Conservation (phyloP, 1,139 yeast species). For the Lodderomyces oxycetoniae region DNA sequence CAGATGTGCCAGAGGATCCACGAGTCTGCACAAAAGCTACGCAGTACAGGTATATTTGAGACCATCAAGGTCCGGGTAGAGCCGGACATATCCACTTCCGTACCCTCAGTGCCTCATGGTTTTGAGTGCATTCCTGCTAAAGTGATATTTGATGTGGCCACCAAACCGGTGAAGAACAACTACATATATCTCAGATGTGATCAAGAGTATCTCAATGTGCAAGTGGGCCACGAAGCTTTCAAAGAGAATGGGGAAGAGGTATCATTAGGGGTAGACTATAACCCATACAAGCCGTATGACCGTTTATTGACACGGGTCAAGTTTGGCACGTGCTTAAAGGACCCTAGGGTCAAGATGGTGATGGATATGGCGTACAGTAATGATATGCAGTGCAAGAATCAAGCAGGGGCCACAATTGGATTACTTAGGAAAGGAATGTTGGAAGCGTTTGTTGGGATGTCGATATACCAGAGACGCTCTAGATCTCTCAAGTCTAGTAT, state of each 20-base stretch:
- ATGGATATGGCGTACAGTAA: conserved; percentile 31
- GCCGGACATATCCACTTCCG: conserved; percentile 29
- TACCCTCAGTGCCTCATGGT: conserved; percentile 21
- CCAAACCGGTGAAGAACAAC: conserved; percentile 34
- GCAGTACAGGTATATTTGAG: conserved; percentile 43
- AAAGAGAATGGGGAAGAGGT: conserved; percentile 42
- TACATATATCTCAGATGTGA: no score
- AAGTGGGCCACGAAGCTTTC: conserved; percentile 40
- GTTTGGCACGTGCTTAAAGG: conserved; percentile 33
- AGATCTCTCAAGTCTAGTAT: conserved; percentile 36
- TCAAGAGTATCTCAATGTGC: conserved; percentile 37
- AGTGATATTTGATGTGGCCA: conserved; percentile 32
- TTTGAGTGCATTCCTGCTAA: conserved; percentile 38
- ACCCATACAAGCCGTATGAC: conserved; percentile 45
- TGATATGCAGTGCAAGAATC: conserved; percentile 17
- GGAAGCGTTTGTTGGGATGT: conserved; percentile 34
- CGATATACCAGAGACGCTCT: conserved; percentile 37
- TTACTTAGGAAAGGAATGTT: conserved; percentile 27
- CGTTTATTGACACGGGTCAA: conserved; percentile 34
- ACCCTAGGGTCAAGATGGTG: conserved; percentile 39
- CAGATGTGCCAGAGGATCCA: conserved; percentile 33
- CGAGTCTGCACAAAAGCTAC: conserved; percentile 24
- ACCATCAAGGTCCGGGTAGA: conserved; percentile 30
- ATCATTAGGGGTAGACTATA: conserved; percentile 39
- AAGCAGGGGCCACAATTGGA: conserved; percentile 43